Percentiles rank a stretch among this genome's conserved stretches.
These are phyloP conservation scores for Liriodendron chinense DNA, from an alignment of 164 flowering plant genomes.

Conservation along the genomic window DNA sequence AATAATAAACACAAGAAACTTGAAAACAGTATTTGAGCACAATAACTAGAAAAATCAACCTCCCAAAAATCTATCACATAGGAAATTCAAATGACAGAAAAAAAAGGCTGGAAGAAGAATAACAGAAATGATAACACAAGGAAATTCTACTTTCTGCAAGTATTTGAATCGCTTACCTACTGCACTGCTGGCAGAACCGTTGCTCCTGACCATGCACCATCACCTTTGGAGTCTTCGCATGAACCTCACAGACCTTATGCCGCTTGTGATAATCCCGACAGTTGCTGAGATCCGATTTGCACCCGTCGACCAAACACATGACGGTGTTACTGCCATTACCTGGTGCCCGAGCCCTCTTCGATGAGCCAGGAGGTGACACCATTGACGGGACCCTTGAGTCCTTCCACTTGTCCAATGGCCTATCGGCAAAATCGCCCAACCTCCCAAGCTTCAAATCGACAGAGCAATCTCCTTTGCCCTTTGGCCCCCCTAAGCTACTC, in stretches of 20 bases:
- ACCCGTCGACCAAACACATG: constrained; percentile 75
- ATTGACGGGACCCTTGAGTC: constrained; percentile 25
- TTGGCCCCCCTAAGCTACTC: constrained; percentile 22
- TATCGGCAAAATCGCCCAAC: constrained; percentile 33
- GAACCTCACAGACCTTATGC: constrained; percentile 84
- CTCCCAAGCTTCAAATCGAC: constrained; percentile 71
- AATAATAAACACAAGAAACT: not conserved
- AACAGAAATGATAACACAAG: not conserved
- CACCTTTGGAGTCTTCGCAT: constrained; percentile 72
- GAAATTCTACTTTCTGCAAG: not conserved
- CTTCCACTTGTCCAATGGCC: constrained; percentile 23
- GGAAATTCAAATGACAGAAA: not conserved
- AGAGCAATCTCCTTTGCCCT: constrained; percentile 32
- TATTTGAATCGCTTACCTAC: constrained; percentile 45
- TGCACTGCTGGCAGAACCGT: constrained; percentile 90
- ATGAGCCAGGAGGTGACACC: constrained; percentile 32
- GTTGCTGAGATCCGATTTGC: constrained; percentile 67
- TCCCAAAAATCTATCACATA: not conserved
- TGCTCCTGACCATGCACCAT: constrained; percentile 65
- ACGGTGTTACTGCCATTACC: constrained; percentile 35
- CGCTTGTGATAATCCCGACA: constrained; percentile 82
- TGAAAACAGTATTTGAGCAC: not conserved
- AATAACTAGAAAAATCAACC: not conserved
- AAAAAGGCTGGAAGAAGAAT: not conserved
- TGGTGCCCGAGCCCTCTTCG: constrained; percentile 60